Base-by-base conservation (phyloP, 257 asterid species). In the Scutellaria minor region DNA sequence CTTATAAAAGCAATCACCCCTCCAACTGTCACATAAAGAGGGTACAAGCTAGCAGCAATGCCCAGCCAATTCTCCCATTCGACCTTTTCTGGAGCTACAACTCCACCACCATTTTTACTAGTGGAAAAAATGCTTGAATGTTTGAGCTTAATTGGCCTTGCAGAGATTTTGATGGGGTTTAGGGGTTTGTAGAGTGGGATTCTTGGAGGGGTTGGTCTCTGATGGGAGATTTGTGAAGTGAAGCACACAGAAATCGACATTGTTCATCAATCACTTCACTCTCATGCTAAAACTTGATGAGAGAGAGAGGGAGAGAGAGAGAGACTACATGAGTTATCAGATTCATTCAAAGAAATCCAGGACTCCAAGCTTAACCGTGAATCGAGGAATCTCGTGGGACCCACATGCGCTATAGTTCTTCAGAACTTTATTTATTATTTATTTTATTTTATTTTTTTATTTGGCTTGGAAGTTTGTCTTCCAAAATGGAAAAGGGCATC, bases 1-100 rank as follows among this genome's bases (percentile, higher is more conserved):
- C 76, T 79, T 7, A 83, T 35, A 61, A 89, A 85, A 48, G 96
- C 97, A 82, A 90, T 75, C 47, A 73, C 56, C 62, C 89, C 98
- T 40, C 98, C 98, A 47, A 78, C 87, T 13, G 88, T 89, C 56
- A 93, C 97, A 81, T 93, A 90, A 6, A 93, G 63, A 61, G 98
- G 98, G 81, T 87, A 93, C 79, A 90, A 87, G 54, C 93, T 87
- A 6, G 95, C 96, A 44, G 91, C 89, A 72, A 83, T 50, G 48
- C 88, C 78, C 79, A 88, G 39, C 83, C 83, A 83, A 5, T 79
- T 81, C 76, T 85, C 93, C 96, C 88, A 87, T 79, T 82, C 71
- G 73, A 90, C 85, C 82, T 85, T 80, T 60, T 77, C 85, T 6
- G 77, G 65, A 65, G 64, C 69, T 57, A 67, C 79, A 51, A 64